phyloP scores from a whole-genome alignment of 805 yeast genomes.

The Yarrowia porcina region DNA sequence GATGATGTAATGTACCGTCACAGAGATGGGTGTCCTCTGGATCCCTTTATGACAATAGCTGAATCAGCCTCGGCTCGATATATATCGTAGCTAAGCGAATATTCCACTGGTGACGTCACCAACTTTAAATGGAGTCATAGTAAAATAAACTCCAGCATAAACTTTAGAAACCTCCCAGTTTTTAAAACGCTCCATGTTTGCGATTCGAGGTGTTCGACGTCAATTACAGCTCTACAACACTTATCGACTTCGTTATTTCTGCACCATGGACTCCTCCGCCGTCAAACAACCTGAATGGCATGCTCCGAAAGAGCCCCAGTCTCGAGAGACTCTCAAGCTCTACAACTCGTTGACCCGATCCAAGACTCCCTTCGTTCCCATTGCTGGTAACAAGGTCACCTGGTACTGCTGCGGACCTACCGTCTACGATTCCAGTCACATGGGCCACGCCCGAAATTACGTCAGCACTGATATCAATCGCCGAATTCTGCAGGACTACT shows the following conservation, averaged over 20 bases:
- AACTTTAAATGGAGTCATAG: not conserved
- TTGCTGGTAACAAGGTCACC: conserved; percentile 55
- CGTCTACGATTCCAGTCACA: conserved; percentile 90
- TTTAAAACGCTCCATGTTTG: conserved; percentile 17
- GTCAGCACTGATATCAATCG: conserved; percentile 92
- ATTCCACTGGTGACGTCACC: conserved; percentile 16
- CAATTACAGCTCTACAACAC: not conserved
- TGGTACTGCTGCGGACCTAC: conserved; percentile 99
- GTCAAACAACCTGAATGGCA: conserved; percentile 34
- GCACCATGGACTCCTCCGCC: conserved; percentile 28
- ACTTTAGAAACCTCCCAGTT: not conserved
- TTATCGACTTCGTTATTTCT: not conserved
- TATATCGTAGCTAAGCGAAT: too few species aligned
- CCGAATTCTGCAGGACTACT: conserved; percentile 82
- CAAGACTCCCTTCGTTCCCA: conserved; percentile 76
- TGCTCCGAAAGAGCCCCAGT: conserved; percentile 43
- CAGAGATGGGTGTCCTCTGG: too few species aligned
- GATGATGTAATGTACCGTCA: too few species aligned
- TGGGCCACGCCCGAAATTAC: conserved; percentile 98
- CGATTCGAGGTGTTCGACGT: conserved; percentile 1
- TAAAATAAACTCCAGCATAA: not conserved
- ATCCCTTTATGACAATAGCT: too few species aligned
- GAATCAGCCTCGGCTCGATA: too few species aligned
- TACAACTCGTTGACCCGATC: conserved; percentile 81
- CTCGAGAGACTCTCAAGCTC: conserved; percentile 51